Conservation (phyloP, 2,329 filamentous ascomycete species). For the Fusarium sp. region DNA sequence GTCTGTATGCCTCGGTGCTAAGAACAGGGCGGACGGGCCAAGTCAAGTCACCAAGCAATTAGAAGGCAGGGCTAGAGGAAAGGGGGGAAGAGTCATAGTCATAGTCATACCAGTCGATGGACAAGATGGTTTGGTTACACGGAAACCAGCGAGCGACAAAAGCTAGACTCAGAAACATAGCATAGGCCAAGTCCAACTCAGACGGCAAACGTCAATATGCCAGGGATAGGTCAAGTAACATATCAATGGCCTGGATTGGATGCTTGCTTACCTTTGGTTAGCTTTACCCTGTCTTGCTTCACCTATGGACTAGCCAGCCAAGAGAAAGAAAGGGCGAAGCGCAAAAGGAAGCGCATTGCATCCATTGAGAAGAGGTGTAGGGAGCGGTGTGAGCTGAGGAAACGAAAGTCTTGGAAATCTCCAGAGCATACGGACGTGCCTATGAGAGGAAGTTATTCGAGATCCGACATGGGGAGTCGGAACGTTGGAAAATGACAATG, state of each 20-base stretch:
- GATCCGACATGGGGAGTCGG: constrained; percentile 4
- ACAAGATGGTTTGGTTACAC: constrained; percentile 31
- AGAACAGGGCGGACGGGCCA: constrained; percentile 39
- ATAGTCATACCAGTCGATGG: constrained; percentile 23
- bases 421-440: not conserved
- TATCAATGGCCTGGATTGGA: constrained; percentile 7
- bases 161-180: constrained; percentile 10
- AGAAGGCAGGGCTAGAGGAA: constrained; percentile 34
- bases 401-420: constrained; percentile 7
- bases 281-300: constrained; percentile 25
- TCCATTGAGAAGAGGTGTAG: constrained; percentile 15
- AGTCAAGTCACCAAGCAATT: constrained; percentile 30
- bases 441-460: not conserved
- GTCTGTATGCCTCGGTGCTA: constrained; percentile 3
- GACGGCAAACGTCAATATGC: constrained; percentile 15
- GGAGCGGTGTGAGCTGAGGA: constrained; percentile 16
- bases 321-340: constrained; percentile 20
- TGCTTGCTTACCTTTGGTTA: constrained; percentile 23
- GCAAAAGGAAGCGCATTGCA: constrained; percentile 1
- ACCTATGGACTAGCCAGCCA: constrained; percentile 12
- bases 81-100: constrained; percentile 27
- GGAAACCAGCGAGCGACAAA: constrained; percentile 6
- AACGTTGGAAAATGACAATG: constrained; percentile 27
- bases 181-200: constrained; percentile 25
- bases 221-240: constrained; percentile 16